Conservation (phyloP, 192 early-diverging fungal genomes). For the Backusella luteola region DNA sequence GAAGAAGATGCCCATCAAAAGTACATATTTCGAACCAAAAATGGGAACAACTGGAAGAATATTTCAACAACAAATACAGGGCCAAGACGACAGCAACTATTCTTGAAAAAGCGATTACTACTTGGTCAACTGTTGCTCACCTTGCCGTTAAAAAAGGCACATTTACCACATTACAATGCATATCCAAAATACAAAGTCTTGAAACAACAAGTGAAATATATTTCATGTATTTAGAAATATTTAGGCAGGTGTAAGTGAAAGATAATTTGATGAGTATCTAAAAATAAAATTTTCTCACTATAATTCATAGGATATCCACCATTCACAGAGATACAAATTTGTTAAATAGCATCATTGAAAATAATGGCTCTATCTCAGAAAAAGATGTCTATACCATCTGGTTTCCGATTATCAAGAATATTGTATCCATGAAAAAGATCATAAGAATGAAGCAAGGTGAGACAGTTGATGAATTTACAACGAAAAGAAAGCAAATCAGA, state of each 20-base stretch:
- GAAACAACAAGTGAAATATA: neutral
- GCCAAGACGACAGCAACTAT: neutral
- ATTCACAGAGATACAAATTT: neutral
- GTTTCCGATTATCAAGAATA: neutral
- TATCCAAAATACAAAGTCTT: constrained; percentile 5
- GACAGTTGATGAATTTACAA: neutral
- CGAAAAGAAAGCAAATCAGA: neutral
- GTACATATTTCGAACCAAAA: neutral
- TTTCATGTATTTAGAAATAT: constrained; percentile 1
- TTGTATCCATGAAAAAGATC: neutral
- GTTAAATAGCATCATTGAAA: neutral
- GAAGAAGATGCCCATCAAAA: neutral
- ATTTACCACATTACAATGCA: neutral
- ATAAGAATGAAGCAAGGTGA: constrained; percentile 6
- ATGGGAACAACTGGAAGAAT: neutral
- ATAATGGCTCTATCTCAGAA: neutral
- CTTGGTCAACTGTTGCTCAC: neutral
- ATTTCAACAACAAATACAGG: neutral
- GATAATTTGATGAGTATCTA: neutral
- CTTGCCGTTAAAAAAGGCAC: neutral
- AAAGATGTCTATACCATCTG: neutral
- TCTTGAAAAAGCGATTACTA: neutral
- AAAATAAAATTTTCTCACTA: neutral
- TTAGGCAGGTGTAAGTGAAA: constrained; percentile 4
- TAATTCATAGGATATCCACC: neutral